Percentiles rank a stretch among this genome's conserved stretches.
Conservation (phyloP, 2,329 filamentous ascomycete species). For the Tricladium varicosporioides region DNA sequence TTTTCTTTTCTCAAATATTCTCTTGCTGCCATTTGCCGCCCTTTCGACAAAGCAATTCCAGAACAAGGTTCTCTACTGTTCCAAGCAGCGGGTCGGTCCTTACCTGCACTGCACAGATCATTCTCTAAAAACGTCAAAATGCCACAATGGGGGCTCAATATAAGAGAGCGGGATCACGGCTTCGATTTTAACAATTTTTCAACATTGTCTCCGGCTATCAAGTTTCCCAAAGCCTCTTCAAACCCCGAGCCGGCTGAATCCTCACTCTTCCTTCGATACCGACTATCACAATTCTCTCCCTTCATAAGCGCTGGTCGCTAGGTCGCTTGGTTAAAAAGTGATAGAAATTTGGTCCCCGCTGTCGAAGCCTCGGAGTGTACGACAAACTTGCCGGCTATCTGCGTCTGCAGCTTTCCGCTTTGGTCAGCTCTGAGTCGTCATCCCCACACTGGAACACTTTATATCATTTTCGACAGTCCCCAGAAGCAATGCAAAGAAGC, state of each 20-base stretch:
- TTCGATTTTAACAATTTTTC: background rate
- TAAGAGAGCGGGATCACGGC: background rate
- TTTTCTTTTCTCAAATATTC: background rate
- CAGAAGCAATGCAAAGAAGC: conserved; percentile 3
- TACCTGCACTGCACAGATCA: background rate
- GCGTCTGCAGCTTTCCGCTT: conserved; percentile 24
- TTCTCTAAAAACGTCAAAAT: background rate
- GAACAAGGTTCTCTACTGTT: background rate
- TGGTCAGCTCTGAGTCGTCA: conserved; percentile 10
- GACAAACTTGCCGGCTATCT: conserved; percentile 15
- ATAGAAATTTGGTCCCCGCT: conserved; percentile 12
- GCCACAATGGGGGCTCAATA: background rate
- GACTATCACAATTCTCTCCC: conserved; percentile 5
- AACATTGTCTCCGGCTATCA: background rate
- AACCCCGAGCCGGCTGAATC: conserved; percentile 1
- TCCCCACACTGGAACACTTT: conserved; percentile 9
- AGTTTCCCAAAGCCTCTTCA: background rate
- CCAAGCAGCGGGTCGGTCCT: background rate
- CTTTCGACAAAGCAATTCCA: background rate
- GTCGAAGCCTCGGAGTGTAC: conserved; percentile 8
- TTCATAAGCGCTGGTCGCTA: background rate
- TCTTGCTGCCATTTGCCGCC: background rate
- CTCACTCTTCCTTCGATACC: conserved; percentile 6
- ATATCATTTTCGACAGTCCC: conserved; percentile 7
- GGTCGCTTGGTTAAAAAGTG: conserved; percentile 15